Evolutionary conservation across 352 stramenopile genomes (phyloP), one percentile per base, ranked within the genome.

Genomic region (Phytopythium montanum): DNA sequence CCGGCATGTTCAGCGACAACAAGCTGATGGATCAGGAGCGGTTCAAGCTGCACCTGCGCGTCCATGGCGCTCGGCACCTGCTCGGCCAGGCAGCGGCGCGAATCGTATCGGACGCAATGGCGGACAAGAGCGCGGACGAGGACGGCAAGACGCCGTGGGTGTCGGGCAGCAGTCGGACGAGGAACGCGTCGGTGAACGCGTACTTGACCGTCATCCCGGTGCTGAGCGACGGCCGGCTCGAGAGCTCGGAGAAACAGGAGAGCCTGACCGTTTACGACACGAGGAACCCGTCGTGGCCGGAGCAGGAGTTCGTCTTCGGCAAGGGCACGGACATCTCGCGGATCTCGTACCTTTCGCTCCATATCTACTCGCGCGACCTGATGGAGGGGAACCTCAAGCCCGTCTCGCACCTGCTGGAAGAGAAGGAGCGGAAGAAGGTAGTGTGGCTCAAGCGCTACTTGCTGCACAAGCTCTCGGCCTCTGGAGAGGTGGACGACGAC

Each of bases 161-260:
- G 21, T 25, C 44, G 12, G 34, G 70, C 1, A 59, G 57, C 54
- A 48, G 58, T 34, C 63, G 48, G 9, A 36, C 53, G 21, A 61
- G 49, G n/a, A 44, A 48, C 1, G 65, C 59, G 3, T 75, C 68
- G 12, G 51, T 56, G 28, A 86, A 79, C 59, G 69, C 79, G n/a
- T 92, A 85, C 50, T 90, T 90, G 53, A 89, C 82, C 1, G 62
- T 89, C 18, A 83, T 86, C 33, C 78, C 82, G 13, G 78, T 92
- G 23, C 62, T 75, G 16, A 59, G 57, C 1, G 68, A 74, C 31
- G 78, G 80, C 8, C 68, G 72, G 5, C 36, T 87, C 3, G 68
- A 75, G 23, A 64, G 78, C 46, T 29, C 54, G 0, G 79, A 88
- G 45, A 65, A 66, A 29, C 72, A 84, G 39, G 79, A 92, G 54